Base-by-base conservation (phyloP, 2,329 filamentous ascomycete species). In the Fusarium scirpi region DNA sequence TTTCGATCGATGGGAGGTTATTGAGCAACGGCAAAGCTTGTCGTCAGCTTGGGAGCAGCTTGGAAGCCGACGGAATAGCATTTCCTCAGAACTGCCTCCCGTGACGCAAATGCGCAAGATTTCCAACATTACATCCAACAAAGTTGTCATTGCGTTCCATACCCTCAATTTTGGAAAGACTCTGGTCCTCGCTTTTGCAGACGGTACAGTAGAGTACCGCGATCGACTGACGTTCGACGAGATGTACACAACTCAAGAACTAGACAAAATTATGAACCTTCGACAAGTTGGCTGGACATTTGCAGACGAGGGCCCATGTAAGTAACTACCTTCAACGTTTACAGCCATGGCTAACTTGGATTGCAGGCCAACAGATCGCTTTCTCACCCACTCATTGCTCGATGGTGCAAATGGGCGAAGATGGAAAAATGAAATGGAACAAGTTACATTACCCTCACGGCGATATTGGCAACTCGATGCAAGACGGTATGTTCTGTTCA, bases 1-100 rank as follows among this genome's bases (percentile, higher is more conserved):
- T 43, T 85, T 98, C 67, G 90, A 94, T 68, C 88, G 92, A 67
- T 98, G 95, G 95, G 91, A 96, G 72, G 82, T 97, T 16, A 78
- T 95, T 12, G 89, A 92, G 32, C 85, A 88, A 49, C 81, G 86
- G n/a, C 89, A 91, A 68, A 85, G 82, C 12, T 82, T 97, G 10
- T 92, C 96, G 76, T 82, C 90, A 3, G 91, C 91, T 15, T 95
- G 97, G 77, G 91, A 94, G 70, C 91, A 94, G 72, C 84, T 96
- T 27, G 88, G 89, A 10, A 78, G 78, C 45, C 88, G 91, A 72
- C 89, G 89, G 74, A 89, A 88, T 75, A 88, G 85, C 48, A 62
- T 80, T 53, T 75, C 79, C 15, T 74, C 76, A 13, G 80, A 82
- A 32, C 69, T 77, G 12, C 70, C 80, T 68, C 64, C 67, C 16